Evolutionary conservation across 495 filamentous ascomycete genomes (phyloP), one percentile per base, ranked within the genome.

Genomic region (Usnea hakonensis): DNA sequence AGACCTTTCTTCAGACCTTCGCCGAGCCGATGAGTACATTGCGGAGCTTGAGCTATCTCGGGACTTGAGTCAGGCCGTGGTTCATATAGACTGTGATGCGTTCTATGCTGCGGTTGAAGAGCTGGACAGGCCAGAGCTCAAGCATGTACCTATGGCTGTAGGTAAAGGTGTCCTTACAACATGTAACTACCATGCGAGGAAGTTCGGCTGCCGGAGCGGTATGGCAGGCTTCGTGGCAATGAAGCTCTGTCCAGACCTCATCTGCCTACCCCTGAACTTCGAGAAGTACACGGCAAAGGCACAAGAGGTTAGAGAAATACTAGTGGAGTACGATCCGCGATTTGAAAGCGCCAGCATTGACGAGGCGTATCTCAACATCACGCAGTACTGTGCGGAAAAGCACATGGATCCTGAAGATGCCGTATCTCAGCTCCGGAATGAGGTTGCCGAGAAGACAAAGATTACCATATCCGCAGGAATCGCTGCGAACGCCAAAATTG

Each of bases 81-180:
- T 97, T 0, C 94, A 99, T 71, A 80, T 99, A 36, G 94, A 99
- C 73, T 99, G 94, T 72, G 94, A 99, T 76, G 94, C 95, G 23
- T 99, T 99, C 76, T 99, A 92, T 69, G 94, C 94, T 0, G 90
- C 92, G 1, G 95, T 97, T 10, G 94, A 97, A 72, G 90, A 90
- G 68, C 81, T 99, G 32, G 91, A 96, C 71, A 80, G 88, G 8
- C 95, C 94, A 0, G 92, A 96, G 68, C 82, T 99, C 36, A 89
- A 88, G 62, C 80, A 91, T 56, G 80, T 96, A 1, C 94, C 94
- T 1, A 95, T 99, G 77, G 91, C 94, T 0, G 94, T 97, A 0
- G 94, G 94, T 16, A 86, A 87, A 63, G 93, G 94, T 11, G 93
- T 99, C 0, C 77, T 97, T 38, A 95, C 90, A 8, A 97, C 92